Conservation (phyloP, 1,284 basidiomycete species). For the Inonotus hispidus region DNA sequence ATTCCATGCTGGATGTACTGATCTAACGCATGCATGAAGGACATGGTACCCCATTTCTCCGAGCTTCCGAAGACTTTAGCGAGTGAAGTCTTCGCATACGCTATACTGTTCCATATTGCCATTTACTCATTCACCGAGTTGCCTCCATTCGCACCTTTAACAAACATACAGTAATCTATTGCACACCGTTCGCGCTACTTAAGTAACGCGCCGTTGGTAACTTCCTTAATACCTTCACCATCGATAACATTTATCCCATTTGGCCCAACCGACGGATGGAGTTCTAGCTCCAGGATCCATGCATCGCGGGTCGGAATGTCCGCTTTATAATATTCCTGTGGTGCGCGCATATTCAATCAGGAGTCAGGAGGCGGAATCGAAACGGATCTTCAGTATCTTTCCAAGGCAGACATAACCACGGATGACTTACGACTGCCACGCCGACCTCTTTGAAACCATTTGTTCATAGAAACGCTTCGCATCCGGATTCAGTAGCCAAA, state of each 20-base stretch:
- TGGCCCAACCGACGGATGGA: not conserved
- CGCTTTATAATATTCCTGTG: constrained; percentile 73
- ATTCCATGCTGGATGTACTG: too few relatives aligned
- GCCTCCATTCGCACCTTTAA: too few relatives aligned
- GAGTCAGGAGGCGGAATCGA: too few relatives aligned
- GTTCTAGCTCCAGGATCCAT: constrained; percentile 65
- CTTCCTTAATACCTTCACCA: not conserved
- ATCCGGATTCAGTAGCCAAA: constrained; percentile 65
- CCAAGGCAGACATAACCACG: not conserved
- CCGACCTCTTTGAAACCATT: constrained; percentile 67
- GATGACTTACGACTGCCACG: constrained; percentile 2
- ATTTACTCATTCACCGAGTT: too few relatives aligned
- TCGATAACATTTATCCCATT: not conserved
- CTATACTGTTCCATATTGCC: too few relatives aligned
- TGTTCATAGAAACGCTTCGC: constrained; percentile 73
- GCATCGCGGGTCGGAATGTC: constrained; percentile 64
- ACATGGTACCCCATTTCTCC: too few relatives aligned
- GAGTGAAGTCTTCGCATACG: too few relatives aligned
- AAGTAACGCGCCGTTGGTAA: too few relatives aligned
- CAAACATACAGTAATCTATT: too few relatives aligned
- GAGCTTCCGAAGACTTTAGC: too few relatives aligned
- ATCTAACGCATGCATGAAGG: too few relatives aligned
- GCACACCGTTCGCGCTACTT: too few relatives aligned
- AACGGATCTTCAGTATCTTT: not conserved
- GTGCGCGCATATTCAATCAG: constrained; percentile 16